These are phyloP conservation scores for Cubamyces sp. DNA, from an alignment of 768 basidiomycete genomes.

Conservation along the genomic window DNA sequence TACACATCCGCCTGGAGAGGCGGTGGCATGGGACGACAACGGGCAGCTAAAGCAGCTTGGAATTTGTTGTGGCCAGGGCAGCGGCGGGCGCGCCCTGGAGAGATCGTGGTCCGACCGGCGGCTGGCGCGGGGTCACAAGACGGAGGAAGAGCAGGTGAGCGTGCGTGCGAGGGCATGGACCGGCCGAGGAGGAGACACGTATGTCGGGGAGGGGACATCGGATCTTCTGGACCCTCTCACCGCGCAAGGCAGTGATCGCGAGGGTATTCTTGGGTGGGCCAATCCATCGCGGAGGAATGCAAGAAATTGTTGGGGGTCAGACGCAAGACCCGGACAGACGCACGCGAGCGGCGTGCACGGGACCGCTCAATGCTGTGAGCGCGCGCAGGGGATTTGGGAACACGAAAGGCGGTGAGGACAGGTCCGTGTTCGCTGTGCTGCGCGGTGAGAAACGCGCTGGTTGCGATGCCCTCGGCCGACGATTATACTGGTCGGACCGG, in stretches of 20 bases:
- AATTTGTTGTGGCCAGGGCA: background rate
- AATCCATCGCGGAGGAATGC: slow-evolving; percentile 4
- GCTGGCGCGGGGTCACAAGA: slow-evolving; percentile 3
- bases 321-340: background rate
- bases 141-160: background rate
- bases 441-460: background rate
- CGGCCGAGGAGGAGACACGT: slow-evolving; percentile 13
- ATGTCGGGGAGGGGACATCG: slow-evolving; percentile 8
- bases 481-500: too few relatives aligned
- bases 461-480: slow-evolving; percentile 1
- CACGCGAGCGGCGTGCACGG: background rate
- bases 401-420: slow-evolving; percentile 7
- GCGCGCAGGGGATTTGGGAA: background rate
- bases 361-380: background rate
- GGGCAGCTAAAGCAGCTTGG: too few relatives aligned
- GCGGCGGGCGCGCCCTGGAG: slow-evolving; percentile 3
- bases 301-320: background rate
- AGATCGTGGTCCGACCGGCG: slow-evolving; percentile 10
- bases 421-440: slow-evolving; percentile 1
- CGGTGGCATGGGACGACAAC: background rate
- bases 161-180: slow-evolving; percentile 10
- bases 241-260: background rate
- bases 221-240: slow-evolving; percentile 20
- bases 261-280: slow-evolving; percentile 1
- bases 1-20: slow-evolving; percentile 3